Conservation (phyloP, 2,329 filamentous ascomycete species). For the Exserohilum turcica region DNA sequence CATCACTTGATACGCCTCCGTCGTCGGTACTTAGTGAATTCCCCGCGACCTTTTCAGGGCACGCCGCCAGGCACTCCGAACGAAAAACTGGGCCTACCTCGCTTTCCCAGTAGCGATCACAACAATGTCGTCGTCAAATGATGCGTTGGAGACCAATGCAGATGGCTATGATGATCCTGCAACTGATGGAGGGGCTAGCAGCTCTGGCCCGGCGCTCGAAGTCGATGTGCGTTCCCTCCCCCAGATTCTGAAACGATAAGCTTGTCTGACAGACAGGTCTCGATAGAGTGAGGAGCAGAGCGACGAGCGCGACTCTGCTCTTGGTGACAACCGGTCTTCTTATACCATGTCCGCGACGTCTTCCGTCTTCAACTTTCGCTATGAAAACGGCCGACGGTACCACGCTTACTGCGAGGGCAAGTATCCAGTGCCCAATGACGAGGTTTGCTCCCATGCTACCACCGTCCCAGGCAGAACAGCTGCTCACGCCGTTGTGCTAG, state of each 20-base stretch:
- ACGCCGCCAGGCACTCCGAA: background rate
- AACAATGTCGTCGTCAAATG: conserved; percentile 7
- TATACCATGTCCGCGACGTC: conserved; percentile 41
- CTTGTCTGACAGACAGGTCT: conserved; percentile 20
- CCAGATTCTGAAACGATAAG: conserved; percentile 3
- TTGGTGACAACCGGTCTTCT: conserved; percentile 7
- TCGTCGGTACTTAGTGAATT: conserved; percentile 12
- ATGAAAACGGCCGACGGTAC: conserved; percentile 41
- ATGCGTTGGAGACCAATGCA: background rate
- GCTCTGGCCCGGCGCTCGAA: conserved; percentile 33
- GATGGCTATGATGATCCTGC: conserved; percentile 1
- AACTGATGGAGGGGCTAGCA: conserved; percentile 28
- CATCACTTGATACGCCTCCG: conserved; percentile 11
- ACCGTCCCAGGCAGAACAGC: background rate
- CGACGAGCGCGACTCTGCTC: conserved; percentile 32
- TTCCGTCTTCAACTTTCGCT: conserved; percentile 38
- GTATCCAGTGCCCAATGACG: conserved; percentile 41
- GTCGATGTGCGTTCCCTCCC: conserved; percentile 30
- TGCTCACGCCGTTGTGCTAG: conserved; percentile 19
- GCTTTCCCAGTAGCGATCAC: background rate
- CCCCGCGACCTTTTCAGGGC: conserved; percentile 7
- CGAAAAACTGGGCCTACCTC: background rate
- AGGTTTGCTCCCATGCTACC: conserved; percentile 23
- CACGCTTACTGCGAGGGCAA: conserved; percentile 40
- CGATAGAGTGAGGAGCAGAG: conserved; percentile 18